Base-by-base conservation (phyloP, 1,139 yeast genomes). In the Geotrichum aggregatum region DNA sequence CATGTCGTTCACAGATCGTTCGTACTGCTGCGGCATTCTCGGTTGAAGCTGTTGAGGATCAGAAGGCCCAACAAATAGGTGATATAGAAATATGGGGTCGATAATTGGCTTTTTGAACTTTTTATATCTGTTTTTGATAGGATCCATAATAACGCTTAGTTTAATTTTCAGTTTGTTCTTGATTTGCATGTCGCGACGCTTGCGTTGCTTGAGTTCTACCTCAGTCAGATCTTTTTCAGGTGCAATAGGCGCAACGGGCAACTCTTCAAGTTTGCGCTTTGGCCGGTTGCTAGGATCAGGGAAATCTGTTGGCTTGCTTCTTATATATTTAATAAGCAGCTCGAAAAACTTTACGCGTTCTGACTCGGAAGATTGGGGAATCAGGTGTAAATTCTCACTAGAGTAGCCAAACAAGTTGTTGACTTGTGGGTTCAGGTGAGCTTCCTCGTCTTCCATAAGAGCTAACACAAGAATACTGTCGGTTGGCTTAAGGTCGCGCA, bases 91-190 rank as follows among this genome's bases (percentile, higher is more conserved):
- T 26, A 77, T 71, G 57, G 89, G 96, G 56, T 91, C 98, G 56
- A 92, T 80, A 0, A 86, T 77, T 0, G 99, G 98, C 63, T 91
- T 92, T 62, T 82, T 84, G 72, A 92, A 94, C 55, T 96, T 76
- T 63, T 88, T 88, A 66, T 92, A 92, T 48, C 98, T 76, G 53
- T 75, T 82, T 62, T 91, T 89, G 71, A 92, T 85, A 36, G 87
- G 72, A 58, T 92, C 98, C 95, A 92, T 87, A 44, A 94, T 71
- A 1, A 88, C 89, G 8, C 96, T 85, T 26, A 92, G 74, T 66
- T 86, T 88, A 54, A 92, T 82, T 67, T 92, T 94, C 57, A 92
- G 73, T 10, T 86, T 76, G 65, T 92, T 91, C 66, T 88, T 89
- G 58, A 89, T 71, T 63, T 85, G 83, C 73, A 88, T 83, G 65